These are phyloP conservation scores for Leucoagaricus sp. DNA, from an alignment of 1,284 basidiomycete genomes.

Conservation along the genomic window DNA sequence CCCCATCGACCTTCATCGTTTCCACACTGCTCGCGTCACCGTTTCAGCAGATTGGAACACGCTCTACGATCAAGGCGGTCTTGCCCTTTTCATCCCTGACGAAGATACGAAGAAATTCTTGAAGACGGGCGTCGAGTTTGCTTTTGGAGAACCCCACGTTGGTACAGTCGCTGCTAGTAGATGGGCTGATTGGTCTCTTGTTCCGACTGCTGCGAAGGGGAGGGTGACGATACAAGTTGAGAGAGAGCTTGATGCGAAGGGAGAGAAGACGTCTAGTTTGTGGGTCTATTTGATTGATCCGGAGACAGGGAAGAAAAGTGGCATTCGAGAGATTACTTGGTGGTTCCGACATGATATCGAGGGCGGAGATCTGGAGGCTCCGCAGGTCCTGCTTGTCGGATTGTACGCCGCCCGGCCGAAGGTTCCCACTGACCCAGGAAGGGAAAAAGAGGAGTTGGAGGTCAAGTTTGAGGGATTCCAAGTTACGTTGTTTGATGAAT, in stretches of 20 bases:
- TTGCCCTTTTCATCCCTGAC: slow-evolving; percentile 31
- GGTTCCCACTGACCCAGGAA: slow-evolving; percentile 24
- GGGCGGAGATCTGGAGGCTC: slow-evolving; percentile 4
- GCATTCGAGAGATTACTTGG: slow-evolving; percentile 32
- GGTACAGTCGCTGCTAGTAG: slow-evolving; percentile 29
- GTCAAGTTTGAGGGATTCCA: slow-evolving; percentile 29
- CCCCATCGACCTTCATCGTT: slow-evolving; percentile 28
- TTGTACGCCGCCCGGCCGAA: slow-evolving; percentile 28
- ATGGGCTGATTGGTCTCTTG: slow-evolving; percentile 32
- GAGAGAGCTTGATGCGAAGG: slow-evolving; percentile 26
- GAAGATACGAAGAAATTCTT: slow-evolving; percentile 31
- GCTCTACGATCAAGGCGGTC: slow-evolving; percentile 30
- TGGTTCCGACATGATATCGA: slow-evolving; percentile 29
- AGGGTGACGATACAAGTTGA: slow-evolving; percentile 30
- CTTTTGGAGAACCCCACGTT: slow-evolving; percentile 27
- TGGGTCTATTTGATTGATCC: slow-evolving; percentile 30
- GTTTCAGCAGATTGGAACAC: slow-evolving; percentile 27
- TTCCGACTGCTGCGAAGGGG: slow-evolving; percentile 22
- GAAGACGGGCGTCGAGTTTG: slow-evolving; percentile 31
- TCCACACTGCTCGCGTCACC: slow-evolving; percentile 29
- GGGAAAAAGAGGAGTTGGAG: slow-evolving; percentile 23
- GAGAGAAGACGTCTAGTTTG: slow-evolving; percentile 28
- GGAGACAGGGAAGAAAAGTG: slow-evolving; percentile 29
- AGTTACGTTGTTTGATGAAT: slow-evolving; percentile 30
- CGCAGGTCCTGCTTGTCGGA: slow-evolving; percentile 22